phyloP scores from a whole-genome alignment of 2,329 filamentous ascomycete genomes.

The Cercospora sesami region DNA sequence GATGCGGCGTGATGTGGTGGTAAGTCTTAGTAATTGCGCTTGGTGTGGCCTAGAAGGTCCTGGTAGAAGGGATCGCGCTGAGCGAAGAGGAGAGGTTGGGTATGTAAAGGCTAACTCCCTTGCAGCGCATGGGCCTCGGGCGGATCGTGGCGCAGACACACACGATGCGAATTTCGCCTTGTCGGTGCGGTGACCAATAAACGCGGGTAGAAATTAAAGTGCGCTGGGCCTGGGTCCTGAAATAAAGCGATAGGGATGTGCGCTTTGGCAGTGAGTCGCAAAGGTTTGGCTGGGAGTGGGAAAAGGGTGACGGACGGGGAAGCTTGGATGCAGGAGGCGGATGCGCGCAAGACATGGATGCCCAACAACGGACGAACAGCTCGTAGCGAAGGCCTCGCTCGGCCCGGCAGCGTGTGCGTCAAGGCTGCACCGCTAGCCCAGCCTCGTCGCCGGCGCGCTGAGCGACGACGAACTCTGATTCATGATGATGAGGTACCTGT shows the following conservation, averaged over 20 bases:
- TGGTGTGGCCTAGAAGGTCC: slow-evolving; percentile 19
- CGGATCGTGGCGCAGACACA: slow-evolving; percentile 8
- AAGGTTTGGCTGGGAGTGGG: not conserved
- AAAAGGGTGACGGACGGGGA: slow-evolving; percentile 1
- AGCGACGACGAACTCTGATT: not conserved
- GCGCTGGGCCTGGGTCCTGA: not conserved
- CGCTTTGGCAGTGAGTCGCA: not conserved
- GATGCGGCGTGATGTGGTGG: slow-evolving; percentile 6
- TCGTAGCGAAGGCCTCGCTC: not conserved
- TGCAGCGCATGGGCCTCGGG: slow-evolving; percentile 6
- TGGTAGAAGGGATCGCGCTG: slow-evolving; percentile 5
- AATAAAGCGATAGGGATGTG: not conserved
- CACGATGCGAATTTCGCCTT: slow-evolving; percentile 8
- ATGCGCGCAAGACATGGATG: slow-evolving; percentile 5
- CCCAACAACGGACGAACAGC: slow-evolving; percentile 5
- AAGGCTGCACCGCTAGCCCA: slow-evolving; percentile 1
- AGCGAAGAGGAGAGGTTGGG: slow-evolving; percentile 8
- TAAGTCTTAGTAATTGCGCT: slow-evolving; percentile 18
- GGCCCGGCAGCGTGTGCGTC: not conserved
- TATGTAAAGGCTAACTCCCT: slow-evolving; percentile 11
- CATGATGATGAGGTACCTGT: not conserved
- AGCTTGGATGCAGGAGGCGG: slow-evolving; percentile 6
- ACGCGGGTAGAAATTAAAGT: not conserved
- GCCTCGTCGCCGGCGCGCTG: not conserved
- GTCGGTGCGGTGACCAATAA: not conserved